These are phyloP conservation scores for Cryptococcus sp. DNA, from an alignment of 1,284 basidiomycete genomes.

Conservation along the genomic window DNA sequence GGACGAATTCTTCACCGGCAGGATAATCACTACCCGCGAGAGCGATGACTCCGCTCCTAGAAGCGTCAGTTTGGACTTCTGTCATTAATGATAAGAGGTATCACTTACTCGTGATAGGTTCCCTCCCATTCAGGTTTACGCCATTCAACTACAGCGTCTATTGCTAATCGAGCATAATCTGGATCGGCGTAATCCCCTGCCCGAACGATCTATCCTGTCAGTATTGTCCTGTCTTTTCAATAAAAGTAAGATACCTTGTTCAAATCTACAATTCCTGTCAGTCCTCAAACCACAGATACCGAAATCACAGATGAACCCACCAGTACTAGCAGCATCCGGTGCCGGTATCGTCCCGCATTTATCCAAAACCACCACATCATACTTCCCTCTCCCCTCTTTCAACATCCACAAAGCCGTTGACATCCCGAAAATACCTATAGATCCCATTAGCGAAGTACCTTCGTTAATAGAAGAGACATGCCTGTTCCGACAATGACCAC, in stretches of 20 bases:
- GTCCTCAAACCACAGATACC: background rate
- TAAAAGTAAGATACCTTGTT: conserved; percentile 33
- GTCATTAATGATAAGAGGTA: background rate
- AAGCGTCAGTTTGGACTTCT: background rate
- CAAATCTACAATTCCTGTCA: conserved; percentile 26
- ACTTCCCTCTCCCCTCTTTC: conserved; percentile 36
- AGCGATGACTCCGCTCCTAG: conserved; percentile 29
- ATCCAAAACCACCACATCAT: conserved; percentile 45
- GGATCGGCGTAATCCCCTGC: conserved; percentile 46
- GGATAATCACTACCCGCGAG: conserved; percentile 19
- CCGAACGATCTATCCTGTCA: conserved; percentile 35
- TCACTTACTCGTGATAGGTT: conserved; percentile 70
- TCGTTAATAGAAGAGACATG: background rate
- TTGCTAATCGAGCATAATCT: conserved; percentile 30
- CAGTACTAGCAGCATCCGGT: conserved; percentile 46
- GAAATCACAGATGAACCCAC: conserved; percentile 17
- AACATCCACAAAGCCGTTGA: conserved; percentile 47
- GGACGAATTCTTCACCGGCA: conserved; percentile 29
- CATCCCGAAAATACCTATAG: conserved; percentile 45
- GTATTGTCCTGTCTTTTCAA: background rate
- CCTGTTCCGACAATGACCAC: conserved; percentile 16
- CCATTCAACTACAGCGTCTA: conserved; percentile 45
- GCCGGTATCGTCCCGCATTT: conserved; percentile 42
- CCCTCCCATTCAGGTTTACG: conserved; percentile 59
- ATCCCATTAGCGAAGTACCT: background rate